Evolutionary conservation across 2,329 filamentous ascomycete species (phyloP), one percentile per base, ranked within the genome.

Genomic region (Keithomyces neogunnii): DNA sequence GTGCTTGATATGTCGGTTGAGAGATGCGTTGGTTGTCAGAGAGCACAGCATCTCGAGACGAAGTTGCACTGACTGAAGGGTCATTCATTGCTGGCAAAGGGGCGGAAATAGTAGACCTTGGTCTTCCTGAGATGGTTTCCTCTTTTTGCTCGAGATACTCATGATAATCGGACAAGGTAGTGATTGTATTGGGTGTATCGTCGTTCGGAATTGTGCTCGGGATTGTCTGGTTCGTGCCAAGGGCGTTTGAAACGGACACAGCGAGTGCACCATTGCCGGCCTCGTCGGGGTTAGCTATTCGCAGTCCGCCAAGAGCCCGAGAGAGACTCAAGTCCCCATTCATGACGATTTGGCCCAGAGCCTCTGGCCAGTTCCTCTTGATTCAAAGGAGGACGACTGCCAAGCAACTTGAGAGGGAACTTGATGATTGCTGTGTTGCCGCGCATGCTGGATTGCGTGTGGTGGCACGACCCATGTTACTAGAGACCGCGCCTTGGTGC

Each of bases 261-360:
- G 45, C 30, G n/a, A 45, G 45, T 42, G 47, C 11, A 42, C 32
- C 48, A 29, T 70, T 68, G 64, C 63, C 68, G 57, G 81, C 78
- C 72, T 93, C 84, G 73, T 96, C 91, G 51, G 92, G 92, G 69
- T 97, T 99, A 62, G 93, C 92, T 69, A 99, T 97, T 68, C 92
- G 89, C 70, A 99, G 77, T 63, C 92, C 92, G 64, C 93, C 93
- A 64, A 97, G 80, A 64, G 89, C 89, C 73, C 91, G 88, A 65
- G 90, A 93, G 59, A 97, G 82, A 71, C 88, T 95, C 67, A 96
- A 74, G 75, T 96, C 90, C 70, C 88, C 89, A 73, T 90, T 89
- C 90, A 96, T 96, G 69, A 66, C 77, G 62, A 40, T 54, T 58
- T 56, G 56, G 57, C 58, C 52, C 56, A 61, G 58, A 55, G 53